Conservation (phyloP, 371 early-diverging fungal genomes). For the Mortierella polycephala region DNA sequence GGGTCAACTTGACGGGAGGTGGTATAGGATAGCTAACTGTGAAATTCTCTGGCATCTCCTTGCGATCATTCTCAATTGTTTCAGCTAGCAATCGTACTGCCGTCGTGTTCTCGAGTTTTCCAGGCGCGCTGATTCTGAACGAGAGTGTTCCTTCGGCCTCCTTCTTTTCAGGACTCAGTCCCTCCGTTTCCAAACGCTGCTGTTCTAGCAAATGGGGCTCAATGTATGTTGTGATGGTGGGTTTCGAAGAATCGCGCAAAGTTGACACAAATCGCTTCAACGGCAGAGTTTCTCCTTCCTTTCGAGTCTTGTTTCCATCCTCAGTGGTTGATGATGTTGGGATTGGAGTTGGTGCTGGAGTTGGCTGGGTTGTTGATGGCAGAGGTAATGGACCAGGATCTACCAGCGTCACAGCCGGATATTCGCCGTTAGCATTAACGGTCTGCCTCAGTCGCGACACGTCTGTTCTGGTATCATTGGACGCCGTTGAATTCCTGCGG, state of each 20-base stretch:
- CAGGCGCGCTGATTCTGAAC: conserved; percentile 39
- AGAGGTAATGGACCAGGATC: conserved; percentile 41
- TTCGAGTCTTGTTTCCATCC: neutral
- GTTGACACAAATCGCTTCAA: conserved; percentile 48
- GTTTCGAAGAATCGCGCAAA: conserved; percentile 43
- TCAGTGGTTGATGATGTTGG: neutral
- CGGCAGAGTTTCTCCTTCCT: conserved; percentile 23
- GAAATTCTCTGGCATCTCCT: conserved; percentile 32
- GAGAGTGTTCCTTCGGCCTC: conserved; percentile 13
- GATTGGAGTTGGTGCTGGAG: neutral
- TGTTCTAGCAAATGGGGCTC: conserved; percentile 50
- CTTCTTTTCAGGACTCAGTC: conserved; percentile 1
- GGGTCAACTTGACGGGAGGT: conserved; percentile 47
- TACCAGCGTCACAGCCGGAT: conserved; percentile 41
- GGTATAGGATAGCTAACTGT: conserved; percentile 50
- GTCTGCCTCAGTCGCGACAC: conserved; percentile 32
- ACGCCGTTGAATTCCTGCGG: conserved; percentile 47
- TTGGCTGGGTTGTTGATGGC: conserved; percentile 6
- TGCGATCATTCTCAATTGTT: conserved; percentile 17
- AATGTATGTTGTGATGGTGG: conserved; percentile 51
- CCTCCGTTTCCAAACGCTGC: conserved; percentile 29
- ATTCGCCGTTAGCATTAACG: conserved; percentile 33
- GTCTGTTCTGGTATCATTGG: conserved; percentile 30
- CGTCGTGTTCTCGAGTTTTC: conserved; percentile 32
- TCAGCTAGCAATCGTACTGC: conserved; percentile 10